A percentile compares a stretch with the other conserved stretches of the same genome.
phyloP scores from a whole-genome alignment of 345 rosid species.

The Salix brachista region DNA sequence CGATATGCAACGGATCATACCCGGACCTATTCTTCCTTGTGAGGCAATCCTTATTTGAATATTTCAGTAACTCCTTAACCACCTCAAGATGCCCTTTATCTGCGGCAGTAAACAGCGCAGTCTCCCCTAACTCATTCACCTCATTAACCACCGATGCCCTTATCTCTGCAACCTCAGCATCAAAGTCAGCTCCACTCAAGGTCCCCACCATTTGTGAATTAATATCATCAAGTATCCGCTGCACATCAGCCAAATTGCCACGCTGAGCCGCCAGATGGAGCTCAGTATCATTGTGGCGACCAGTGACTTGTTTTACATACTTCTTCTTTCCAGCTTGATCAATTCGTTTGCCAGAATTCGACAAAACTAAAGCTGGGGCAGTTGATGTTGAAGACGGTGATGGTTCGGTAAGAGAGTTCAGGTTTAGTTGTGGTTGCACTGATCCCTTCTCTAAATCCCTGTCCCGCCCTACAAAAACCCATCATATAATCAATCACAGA shows the following conservation, averaged over 20 bases:
- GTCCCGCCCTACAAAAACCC: conserved; percentile 42
- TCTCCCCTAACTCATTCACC: conserved; percentile 93
- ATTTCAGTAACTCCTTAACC: conserved; percentile 75
- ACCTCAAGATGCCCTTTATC: conserved; percentile 91
- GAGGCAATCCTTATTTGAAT: conserved; percentile 68
- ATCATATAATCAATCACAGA: conserved; percentile 2
- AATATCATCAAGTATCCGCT: conserved; percentile 71
- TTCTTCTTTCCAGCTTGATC: conserved; percentile 88
- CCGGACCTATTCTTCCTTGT: conserved; percentile 73
- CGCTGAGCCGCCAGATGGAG: conserved; percentile 87
- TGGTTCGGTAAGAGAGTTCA: conserved; percentile 39
- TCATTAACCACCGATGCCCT: conserved; percentile 81
- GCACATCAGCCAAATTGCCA: conserved; percentile 67
- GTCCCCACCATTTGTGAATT: conserved; percentile 66
- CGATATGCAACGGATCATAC: conserved; percentile 81
- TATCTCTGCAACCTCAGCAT: conserved; percentile 70
- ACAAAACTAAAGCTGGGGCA: conserved; percentile 76
- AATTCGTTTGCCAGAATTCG: conserved; percentile 78
- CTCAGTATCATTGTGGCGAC: conserved; percentile 84
- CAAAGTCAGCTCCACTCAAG: conserved; percentile 65
- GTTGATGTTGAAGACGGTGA: conserved; percentile 73
- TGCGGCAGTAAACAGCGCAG: conserved; percentile 79
- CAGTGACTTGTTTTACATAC: conserved; percentile 94
- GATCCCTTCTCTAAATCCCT: conserved; percentile 68
- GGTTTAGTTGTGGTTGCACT: conserved; percentile 33